These are phyloP conservation scores for Erigeron philadelphicus DNA, from an alignment of 140 eudicot species.

Conservation along the genomic window DNA sequence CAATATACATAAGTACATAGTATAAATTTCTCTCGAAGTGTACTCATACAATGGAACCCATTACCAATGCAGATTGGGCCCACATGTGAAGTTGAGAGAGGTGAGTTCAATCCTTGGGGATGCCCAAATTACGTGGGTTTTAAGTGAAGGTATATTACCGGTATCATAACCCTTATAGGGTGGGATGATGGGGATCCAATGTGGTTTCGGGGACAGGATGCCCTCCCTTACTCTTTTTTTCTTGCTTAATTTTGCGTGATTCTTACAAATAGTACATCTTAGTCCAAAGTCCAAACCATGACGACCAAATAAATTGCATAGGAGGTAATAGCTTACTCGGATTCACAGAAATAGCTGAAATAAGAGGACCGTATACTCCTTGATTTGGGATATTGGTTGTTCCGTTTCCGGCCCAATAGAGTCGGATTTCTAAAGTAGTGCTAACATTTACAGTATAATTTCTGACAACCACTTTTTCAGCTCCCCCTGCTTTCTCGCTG, in stretches of 20 bases:
- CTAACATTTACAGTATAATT: constrained; percentile 20
- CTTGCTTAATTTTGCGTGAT: background rate
- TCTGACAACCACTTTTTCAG: constrained; percentile 22
- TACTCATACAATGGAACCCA: too few relatives aligned
- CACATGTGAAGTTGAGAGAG: too few relatives aligned
- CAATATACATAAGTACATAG: background rate
- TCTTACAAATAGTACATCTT: background rate
- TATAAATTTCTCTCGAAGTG: background rate
- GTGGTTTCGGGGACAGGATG: too few relatives aligned
- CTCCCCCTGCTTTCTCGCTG: constrained; percentile 42
- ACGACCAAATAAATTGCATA: background rate
- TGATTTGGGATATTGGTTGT: constrained; percentile 40
- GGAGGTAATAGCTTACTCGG: constrained; percentile 40
- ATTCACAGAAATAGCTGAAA: constrained; percentile 68
- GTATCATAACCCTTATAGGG: too few relatives aligned
- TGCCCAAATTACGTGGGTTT: too few relatives aligned
- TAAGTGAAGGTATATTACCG: too few relatives aligned
- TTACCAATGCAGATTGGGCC: too few relatives aligned
- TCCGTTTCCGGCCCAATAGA: constrained; percentile 86
- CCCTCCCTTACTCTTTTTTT: background rate
- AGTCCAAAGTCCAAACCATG: constrained; percentile 10
- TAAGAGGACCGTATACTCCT: constrained; percentile 85
- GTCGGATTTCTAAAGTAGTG: constrained; percentile 55
- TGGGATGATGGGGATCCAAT: too few relatives aligned
- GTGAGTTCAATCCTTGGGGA: too few relatives aligned